Evolutionary conservation across 2,329 filamentous ascomycete genomes (phyloP).

Genomic region (Pseudogymnoascus sp.): DNA sequence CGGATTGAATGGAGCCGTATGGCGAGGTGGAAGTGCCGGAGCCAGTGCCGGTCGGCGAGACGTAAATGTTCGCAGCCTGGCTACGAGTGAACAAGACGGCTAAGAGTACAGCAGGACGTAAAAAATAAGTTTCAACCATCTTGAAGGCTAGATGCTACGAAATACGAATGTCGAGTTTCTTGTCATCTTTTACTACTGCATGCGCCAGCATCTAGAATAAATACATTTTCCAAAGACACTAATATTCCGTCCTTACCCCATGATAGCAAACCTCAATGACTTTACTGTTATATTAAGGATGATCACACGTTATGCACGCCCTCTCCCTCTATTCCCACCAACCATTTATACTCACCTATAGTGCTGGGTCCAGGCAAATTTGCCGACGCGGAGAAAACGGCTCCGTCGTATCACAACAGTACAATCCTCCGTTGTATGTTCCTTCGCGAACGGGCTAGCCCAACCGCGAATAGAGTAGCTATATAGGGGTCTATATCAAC

Average conservation of each 20-base stretch:
- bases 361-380: background rate
- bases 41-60: constrained; percentile 36
- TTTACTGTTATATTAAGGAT: background rate
- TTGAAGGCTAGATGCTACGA: background rate
- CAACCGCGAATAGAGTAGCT: no score
- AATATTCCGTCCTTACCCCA: background rate
- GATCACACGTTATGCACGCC: background rate
- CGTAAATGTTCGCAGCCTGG: constrained; percentile 28
- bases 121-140: background rate
- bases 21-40: constrained; percentile 33
- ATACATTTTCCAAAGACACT: background rate
- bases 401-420: background rate
- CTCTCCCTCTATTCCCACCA: background rate
- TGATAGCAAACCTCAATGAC: background rate
- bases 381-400: background rate
- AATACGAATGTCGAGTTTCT: background rate
- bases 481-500: no score
- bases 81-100: constrained; percentile 20
- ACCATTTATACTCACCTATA: background rate
- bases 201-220: background rate
- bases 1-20: constrained; percentile 38
- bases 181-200: background rate
- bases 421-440: background rate
- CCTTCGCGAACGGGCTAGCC: no score
- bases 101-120: background rate